phyloP scores from a whole-genome alignment of 2,329 filamentous ascomycete species.

The Venturia asperata region DNA sequence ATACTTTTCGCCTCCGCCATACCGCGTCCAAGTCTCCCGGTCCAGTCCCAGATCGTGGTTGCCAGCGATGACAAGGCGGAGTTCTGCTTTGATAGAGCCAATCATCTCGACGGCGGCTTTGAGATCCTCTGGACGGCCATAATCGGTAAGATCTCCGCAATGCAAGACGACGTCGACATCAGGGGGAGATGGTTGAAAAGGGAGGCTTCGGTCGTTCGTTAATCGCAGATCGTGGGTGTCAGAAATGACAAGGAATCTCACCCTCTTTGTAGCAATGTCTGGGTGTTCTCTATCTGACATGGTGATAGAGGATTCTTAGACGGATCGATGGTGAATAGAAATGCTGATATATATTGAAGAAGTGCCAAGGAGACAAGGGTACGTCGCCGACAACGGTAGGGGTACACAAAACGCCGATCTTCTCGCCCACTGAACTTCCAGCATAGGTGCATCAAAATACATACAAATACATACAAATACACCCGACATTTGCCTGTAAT shows the following conservation, averaged over 20 bases:
- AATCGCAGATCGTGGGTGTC: conserved; percentile 25
- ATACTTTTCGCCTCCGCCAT: not conserved
- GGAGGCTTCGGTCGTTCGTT: conserved; percentile 10
- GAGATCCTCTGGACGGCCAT: conserved; percentile 29
- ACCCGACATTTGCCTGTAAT: no score
- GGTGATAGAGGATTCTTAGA: not conserved
- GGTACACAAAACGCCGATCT: not conserved
- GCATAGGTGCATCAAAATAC: no score
- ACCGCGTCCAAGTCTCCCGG: conserved; percentile 10
- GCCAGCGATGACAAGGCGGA: conserved; percentile 34
- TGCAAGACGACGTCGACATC: conserved; percentile 33
- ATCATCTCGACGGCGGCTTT: conserved; percentile 27
- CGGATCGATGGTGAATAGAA: not conserved
- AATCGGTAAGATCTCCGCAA: conserved; percentile 35
- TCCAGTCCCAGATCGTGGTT: conserved; percentile 31
- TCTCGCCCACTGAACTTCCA: not conserved
- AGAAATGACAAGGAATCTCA: conserved; percentile 24
- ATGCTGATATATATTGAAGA: not conserved
- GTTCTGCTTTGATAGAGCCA: conserved; percentile 26
- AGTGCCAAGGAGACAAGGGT: not conserved
- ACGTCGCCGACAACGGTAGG: not conserved
- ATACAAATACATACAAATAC: no score
- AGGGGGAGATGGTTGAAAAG: conserved; percentile 8
- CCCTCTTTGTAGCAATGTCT: not conserved
- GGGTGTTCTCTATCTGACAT: not conserved